Conservation (phyloP, 1,284 basidiomycete species). For the Cutaneotrichosporon spelunceum region DNA sequence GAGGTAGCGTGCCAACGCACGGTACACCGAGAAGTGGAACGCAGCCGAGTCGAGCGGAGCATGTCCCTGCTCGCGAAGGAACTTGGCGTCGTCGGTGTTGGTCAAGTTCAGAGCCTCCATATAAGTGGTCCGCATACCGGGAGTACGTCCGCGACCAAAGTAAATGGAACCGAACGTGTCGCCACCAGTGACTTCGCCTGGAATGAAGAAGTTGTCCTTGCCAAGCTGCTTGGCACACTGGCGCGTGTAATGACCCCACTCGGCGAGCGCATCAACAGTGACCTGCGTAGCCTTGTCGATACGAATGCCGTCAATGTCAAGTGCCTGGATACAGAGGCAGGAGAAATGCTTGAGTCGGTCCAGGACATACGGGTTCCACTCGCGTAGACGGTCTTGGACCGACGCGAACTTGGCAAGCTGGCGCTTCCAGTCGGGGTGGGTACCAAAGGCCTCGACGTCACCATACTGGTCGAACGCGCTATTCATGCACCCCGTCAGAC, state of each 20-base stretch:
- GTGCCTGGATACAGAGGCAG: constrained; percentile 76
- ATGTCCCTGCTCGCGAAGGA: constrained; percentile 64
- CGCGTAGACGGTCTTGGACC: constrained; percentile 86
- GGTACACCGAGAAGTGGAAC: constrained; percentile 90
- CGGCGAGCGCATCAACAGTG: constrained; percentile 71
- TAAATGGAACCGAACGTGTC: constrained; percentile 84
- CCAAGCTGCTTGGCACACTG: constrained; percentile 66
- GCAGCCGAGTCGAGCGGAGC: constrained; percentile 72
- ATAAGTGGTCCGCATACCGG: constrained; percentile 60
- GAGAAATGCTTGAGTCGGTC: constrained; percentile 70
- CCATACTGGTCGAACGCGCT: constrained; percentile 91
- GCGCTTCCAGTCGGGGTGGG: constrained; percentile 73
- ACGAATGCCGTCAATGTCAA: constrained; percentile 87
- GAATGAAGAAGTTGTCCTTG: constrained; percentile 82
- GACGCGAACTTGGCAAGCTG: constrained; percentile 90
- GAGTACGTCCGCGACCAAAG: constrained; percentile 79
- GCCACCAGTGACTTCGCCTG: constrained; percentile 91
- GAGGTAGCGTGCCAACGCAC: constrained; percentile 72
- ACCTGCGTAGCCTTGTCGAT: constrained; percentile 91
- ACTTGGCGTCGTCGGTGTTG: constrained; percentile 63
- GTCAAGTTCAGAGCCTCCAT: constrained; percentile 61
- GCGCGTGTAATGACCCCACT: constrained; percentile 70
- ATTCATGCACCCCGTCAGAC: constrained; percentile 64
- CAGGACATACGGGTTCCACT: constrained; percentile 76
- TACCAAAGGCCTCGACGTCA: constrained; percentile 93